Conservation (phyloP, 768 basidiomycete genomes). For the Pulveroboletus sp. region DNA sequence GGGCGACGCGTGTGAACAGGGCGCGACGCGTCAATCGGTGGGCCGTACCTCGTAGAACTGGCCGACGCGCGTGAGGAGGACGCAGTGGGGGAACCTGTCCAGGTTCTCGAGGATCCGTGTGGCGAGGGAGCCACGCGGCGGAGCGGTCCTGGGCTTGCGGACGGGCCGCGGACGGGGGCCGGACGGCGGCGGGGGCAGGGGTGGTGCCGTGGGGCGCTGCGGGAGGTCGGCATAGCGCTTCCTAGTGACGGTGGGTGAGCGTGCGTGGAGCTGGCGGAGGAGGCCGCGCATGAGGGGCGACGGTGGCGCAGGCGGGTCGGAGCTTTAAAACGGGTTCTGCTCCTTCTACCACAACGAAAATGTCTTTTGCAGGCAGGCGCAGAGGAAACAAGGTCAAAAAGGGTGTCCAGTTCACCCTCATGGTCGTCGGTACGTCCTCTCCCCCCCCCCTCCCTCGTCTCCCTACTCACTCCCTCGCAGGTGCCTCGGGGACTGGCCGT, state of each 20-base stretch:
- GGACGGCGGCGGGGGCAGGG: neutral
- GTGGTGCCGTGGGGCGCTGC: constrained; percentile 23
- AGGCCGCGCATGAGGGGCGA: constrained; percentile 19
- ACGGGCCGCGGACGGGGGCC: constrained; percentile 12
- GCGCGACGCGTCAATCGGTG: neutral
- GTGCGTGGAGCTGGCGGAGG: constrained; percentile 13
- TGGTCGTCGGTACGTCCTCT: constrained; percentile 85
- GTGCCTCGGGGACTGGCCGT: constrained; percentile 94
- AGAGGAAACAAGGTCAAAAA: constrained; percentile 96
- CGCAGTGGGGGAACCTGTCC: constrained; percentile 76
- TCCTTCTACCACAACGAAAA: constrained; percentile 37
- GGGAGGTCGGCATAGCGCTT: constrained; percentile 64
- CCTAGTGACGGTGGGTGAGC: constrained; percentile 32
- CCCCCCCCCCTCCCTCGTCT: neutral
- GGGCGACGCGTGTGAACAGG: constrained; percentile 5
- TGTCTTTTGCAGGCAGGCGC: constrained; percentile 85
- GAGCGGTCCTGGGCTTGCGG: constrained; percentile 14
- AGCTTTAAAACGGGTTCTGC: constrained; percentile 34
- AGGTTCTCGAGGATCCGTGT: constrained; percentile 69
- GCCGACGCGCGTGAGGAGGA: constrained; percentile 88
- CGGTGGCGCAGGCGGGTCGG: constrained; percentile 31
- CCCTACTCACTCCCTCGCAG: constrained; percentile 39
- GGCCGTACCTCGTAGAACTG: constrained; percentile 86
- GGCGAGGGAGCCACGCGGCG: constrained; percentile 53
- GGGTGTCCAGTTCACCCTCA: constrained; percentile 96